phyloP scores from a whole-genome alignment of 2,329 filamentous ascomycete species.

The Nemania sp. region DNA sequence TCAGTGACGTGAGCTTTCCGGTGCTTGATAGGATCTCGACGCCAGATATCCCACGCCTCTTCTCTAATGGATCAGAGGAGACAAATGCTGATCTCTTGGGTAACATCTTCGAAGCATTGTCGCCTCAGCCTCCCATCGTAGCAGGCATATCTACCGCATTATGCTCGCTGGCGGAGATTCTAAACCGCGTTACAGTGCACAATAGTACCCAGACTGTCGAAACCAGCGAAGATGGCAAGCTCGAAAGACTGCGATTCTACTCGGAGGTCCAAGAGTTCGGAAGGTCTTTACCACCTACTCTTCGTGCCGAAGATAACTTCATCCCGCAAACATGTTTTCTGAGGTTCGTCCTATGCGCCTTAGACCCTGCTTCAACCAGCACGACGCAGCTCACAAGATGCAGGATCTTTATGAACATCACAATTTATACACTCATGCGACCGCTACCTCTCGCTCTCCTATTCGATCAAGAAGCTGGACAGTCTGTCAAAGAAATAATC shows the following conservation, averaged over 20 bases:
- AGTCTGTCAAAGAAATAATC: background rate
- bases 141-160: conserved; percentile 1
- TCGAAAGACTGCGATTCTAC: background rate
- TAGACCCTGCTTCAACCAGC: background rate
- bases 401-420: conserved; percentile 12
- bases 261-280: background rate
- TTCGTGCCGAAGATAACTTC: conserved; percentile 17
- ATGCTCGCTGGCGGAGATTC: conserved; percentile 6
- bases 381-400: background rate
- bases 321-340: conserved; percentile 22
- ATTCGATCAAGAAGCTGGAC: background rate
- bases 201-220: background rate
- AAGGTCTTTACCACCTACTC: conserved; percentile 4
- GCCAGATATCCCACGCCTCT: conserved; percentile 17
- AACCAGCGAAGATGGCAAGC: background rate
- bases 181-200: conserved; percentile 1
- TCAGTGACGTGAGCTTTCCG: conserved; percentile 11
- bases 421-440: conserved; percentile 6
- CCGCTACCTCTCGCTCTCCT: conserved; percentile 1
- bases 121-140: conserved; percentile 11
- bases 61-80: background rate
- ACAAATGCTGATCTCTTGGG: conserved; percentile 11
- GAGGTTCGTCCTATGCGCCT: background rate
- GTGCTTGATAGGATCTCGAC: background rate
- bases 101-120: conserved; percentile 1